Evolutionary conservation across 2,329 filamentous ascomycete genomes (phyloP).

Genomic region (Plectosphaerella cucumerina): DNA sequence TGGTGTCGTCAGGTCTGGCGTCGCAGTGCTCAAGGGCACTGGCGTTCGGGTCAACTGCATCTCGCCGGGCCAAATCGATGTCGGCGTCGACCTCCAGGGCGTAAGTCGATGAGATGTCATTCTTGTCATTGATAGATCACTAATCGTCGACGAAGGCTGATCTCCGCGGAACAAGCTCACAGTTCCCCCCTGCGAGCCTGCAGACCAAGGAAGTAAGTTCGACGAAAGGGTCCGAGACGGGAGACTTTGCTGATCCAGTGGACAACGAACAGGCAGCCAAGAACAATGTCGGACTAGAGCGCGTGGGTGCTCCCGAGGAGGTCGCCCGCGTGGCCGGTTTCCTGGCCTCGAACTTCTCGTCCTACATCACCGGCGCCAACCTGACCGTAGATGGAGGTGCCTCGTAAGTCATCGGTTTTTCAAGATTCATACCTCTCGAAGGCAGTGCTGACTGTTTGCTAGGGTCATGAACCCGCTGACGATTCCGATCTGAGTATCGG

Average conservation of each 20-base stretch:
- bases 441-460: conserved; percentile 9
- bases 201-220: conserved; percentile 40
- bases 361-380: conserved; percentile 59
- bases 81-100: conserved; percentile 36
- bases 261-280: conserved; percentile 36
- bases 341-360: conserved; percentile 57
- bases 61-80: conserved; percentile 33
- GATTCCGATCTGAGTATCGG: conserved; percentile 27
- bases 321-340: conserved; percentile 59
- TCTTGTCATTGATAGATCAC: not conserved
- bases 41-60: conserved; percentile 56
- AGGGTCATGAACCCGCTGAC: conserved; percentile 36
- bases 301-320: conserved; percentile 52
- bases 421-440: not conserved
- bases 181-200: conserved; percentile 50
- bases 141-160: conserved; percentile 32
- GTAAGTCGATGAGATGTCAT: conserved; percentile 18
- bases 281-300: conserved; percentile 51
- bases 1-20: conserved; percentile 55
- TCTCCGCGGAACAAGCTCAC: conserved; percentile 42
- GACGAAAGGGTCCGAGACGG: not conserved
- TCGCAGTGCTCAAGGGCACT: conserved; percentile 52
- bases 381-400: conserved; percentile 59
- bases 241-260: not conserved
- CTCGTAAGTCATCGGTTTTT: conserved; percentile 20